A percentile compares a stretch with the other conserved stretches of the same genome.
Conservation (phyloP, 495 filamentous ascomycete species). For the Pseudoneurospora amorphoporcata region DNA sequence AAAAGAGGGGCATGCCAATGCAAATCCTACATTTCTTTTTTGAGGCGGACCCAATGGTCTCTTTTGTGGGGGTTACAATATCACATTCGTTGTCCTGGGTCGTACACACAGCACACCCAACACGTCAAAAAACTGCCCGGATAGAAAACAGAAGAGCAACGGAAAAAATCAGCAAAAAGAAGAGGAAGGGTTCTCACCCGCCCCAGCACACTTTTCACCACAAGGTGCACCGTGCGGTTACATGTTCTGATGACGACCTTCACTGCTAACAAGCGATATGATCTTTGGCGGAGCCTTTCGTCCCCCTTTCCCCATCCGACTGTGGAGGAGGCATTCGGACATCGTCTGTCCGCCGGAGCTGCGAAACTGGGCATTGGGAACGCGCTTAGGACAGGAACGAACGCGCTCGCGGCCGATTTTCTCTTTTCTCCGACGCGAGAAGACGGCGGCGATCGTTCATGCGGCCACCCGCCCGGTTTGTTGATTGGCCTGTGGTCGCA, state of each 20-base stretch:
- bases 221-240: background rate
- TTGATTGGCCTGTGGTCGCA: background rate
- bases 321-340: background rate
- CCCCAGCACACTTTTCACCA: background rate
- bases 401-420: background rate
- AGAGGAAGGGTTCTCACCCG: background rate
- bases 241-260: background rate
- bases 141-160: background rate
- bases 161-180: background rate
- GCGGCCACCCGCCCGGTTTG: background rate
- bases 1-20: background rate
- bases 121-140: background rate
- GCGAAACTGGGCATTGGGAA: background rate
- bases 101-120: background rate
- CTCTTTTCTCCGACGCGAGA: background rate
- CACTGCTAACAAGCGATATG: background rate
- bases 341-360: background rate
- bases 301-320: background rate
- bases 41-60: background rate
- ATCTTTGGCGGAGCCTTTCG: background rate
- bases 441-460: background rate
- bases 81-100: background rate
- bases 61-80: background rate
- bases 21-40: background rate
- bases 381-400: background rate